Percentiles rank a stretch among this genome's conserved stretches.
phyloP scores from a whole-genome alignment of 2,329 filamentous ascomycete species.

The Neonectria hederae region DNA sequence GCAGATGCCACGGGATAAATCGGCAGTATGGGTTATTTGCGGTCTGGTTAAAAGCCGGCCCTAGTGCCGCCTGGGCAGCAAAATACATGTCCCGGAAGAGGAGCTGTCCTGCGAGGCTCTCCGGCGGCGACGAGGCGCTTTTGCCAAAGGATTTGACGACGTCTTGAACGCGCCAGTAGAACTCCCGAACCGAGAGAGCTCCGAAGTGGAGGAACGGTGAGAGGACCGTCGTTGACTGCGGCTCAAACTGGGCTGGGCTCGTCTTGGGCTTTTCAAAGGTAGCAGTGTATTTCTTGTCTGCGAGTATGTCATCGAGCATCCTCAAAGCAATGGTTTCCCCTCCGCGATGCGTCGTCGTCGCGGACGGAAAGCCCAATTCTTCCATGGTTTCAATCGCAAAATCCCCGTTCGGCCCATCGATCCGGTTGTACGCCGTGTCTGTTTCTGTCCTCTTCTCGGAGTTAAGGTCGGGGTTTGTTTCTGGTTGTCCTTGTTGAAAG shows the following conservation, averaged over 20 bases:
- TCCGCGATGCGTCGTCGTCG: slow-evolving; percentile 73
- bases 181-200: slow-evolving; percentile 72
- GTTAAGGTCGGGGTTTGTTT: slow-evolving; percentile 68
- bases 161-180: slow-evolving; percentile 77
- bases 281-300: slow-evolving; percentile 72
- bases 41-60: slow-evolving; percentile 70
- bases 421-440: slow-evolving; percentile 66
- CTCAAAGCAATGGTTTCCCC: slow-evolving; percentile 74
- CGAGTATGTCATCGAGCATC: slow-evolving; percentile 66
- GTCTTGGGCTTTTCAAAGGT: slow-evolving; percentile 82
- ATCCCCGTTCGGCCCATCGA: slow-evolving; percentile 74
- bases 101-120: slow-evolving; percentile 76
- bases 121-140: slow-evolving; percentile 69
- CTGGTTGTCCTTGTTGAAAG: slow-evolving; percentile 65
- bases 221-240: slow-evolving; percentile 77
- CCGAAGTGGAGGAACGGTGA: slow-evolving; percentile 81
- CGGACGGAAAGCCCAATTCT: slow-evolving; percentile 73
- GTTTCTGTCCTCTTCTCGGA: slow-evolving; percentile 59
- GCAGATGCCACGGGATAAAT: slow-evolving; percentile 84
- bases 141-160: slow-evolving; percentile 66
- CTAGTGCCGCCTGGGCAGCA: slow-evolving; percentile 75
- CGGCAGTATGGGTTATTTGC: slow-evolving; percentile 71
- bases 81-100: slow-evolving; percentile 89
- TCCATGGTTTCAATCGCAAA: slow-evolving; percentile 76
- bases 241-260: slow-evolving; percentile 76